phyloP scores from a whole-genome alignment of 495 filamentous ascomycete genomes.

The Penicillium robsamsonii region DNA sequence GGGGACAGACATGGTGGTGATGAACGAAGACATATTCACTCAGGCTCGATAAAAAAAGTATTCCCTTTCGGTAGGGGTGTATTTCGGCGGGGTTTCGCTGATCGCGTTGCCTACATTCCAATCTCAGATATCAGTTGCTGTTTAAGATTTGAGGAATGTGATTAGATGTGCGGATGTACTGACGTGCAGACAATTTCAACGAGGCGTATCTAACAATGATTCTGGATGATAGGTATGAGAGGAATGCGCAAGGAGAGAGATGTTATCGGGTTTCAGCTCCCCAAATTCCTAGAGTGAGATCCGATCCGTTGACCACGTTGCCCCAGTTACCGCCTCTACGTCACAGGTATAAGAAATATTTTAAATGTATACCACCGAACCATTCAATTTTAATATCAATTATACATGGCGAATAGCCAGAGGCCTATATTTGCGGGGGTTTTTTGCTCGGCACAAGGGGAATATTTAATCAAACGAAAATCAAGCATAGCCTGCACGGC shows the following conservation, averaged over 20 bases:
- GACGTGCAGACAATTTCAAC: background rate
- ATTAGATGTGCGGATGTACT: background rate
- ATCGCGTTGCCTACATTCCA: conserved; percentile 34
- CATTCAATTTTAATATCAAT: conserved; percentile 2
- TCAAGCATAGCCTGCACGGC: conserved; percentile 9
- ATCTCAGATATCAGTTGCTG: conserved; percentile 6
- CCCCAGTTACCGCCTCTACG: conserved; percentile 20
- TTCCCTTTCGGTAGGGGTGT: conserved; percentile 11
- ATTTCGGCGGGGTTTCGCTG: conserved; percentile 22
- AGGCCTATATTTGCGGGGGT: background rate
- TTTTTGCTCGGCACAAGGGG: conserved; percentile 10
- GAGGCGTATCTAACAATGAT: background rate
- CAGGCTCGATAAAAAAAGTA: conserved; percentile 1
- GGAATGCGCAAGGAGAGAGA: conserved; percentile 13
- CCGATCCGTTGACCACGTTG: conserved; percentile 16
- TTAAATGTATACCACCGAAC: background rate
- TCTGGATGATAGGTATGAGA: conserved; percentile 8
- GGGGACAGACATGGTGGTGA: conserved; percentile 68
- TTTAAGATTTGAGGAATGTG: background rate
- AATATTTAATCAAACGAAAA: conserved; percentile 22
- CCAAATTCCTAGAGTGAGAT: conserved; percentile 13
- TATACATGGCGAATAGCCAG: conserved; percentile 4
- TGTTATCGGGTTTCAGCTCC: conserved; percentile 22
- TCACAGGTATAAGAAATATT: background rate
- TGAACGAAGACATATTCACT: conserved; percentile 60